Conservation (phyloP, 176 grass and related monocot genomes). For the Rhynchospora tenuis region DNA sequence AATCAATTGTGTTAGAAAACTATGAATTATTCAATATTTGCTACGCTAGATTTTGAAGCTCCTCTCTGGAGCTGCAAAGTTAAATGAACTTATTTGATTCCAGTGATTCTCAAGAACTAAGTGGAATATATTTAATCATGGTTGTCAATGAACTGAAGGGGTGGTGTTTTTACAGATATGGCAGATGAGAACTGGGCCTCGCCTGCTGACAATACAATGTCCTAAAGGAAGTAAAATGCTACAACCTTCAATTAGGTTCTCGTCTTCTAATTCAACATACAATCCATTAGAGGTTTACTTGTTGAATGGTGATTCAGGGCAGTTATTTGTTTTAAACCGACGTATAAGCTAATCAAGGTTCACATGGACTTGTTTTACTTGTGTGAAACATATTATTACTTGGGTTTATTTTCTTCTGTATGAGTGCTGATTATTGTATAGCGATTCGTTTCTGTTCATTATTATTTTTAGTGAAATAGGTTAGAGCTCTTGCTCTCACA, state of each 20-base stretch:
- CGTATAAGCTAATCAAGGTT: constrained; percentile 42
- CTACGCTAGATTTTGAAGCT: not conserved
- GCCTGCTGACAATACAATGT: constrained; percentile 67
- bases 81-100: not conserved
- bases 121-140: not conserved
- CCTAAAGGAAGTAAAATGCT: constrained; percentile 87
- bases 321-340: constrained; percentile 74
- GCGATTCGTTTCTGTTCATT: not conserved
- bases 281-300: constrained; percentile 78
- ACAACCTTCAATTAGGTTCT: constrained; percentile 64
- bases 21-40: not conserved
- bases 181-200: constrained; percentile 90
- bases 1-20: not conserved
- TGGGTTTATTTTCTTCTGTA: not conserved
- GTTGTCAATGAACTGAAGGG: not conserved
- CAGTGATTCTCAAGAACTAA: not conserved
- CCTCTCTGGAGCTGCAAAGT: not conserved
- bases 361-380: not conserved
- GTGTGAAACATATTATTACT: constrained; percentile 3
- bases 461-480: not conserved
- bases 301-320: constrained; percentile 87
- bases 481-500: not conserved
- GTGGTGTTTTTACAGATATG: constrained; percentile 47
- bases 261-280: constrained; percentile 29
- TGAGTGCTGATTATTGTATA: not conserved